Evolutionary conservation across 257 asterid species (phyloP).

Genomic region (Voacanga thouarsii): DNA sequence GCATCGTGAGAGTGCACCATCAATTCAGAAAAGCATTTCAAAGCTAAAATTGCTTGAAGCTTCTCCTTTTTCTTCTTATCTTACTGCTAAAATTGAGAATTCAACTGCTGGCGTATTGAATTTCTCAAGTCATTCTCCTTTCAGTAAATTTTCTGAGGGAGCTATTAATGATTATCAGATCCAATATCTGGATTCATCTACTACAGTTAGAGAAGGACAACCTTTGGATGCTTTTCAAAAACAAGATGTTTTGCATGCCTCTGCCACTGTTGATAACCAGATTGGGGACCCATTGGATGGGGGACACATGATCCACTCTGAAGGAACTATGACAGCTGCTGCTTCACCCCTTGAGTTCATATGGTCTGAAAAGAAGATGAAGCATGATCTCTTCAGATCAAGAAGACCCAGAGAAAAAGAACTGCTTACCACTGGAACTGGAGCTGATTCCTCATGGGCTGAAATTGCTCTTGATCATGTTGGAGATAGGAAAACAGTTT

Average conservation of each 20-base stretch:
- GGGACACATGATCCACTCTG: constrained; percentile 31
- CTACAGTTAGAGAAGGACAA: constrained; percentile 23
- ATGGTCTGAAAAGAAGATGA: constrained; percentile 34
- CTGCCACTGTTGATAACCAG: constrained; percentile 21
- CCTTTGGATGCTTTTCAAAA: constrained; percentile 25
- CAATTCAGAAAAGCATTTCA: constrained; percentile 76
- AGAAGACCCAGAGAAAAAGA: constrained; percentile 33
- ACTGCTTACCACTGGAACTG: constrained; percentile 33
- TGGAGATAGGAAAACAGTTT: constrained; percentile 33
- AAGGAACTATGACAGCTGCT: constrained; percentile 25
- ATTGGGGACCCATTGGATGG: constrained; percentile 23
- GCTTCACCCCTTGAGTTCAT: constrained; percentile 48
- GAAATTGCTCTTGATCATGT: constrained; percentile 28
- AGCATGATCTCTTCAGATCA: constrained; percentile 31
- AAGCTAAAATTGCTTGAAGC: constrained; percentile 63
- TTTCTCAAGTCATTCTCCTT: constrained; percentile 45
- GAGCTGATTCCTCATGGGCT: constrained; percentile 47
- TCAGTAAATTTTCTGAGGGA: constrained; percentile 30
- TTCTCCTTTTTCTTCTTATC: constrained; percentile 55
- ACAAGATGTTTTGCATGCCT: constrained; percentile 27
- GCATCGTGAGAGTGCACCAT: constrained; percentile 38
- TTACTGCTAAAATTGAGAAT: constrained; percentile 50
- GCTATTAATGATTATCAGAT: constrained; percentile 9
- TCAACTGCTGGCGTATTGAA: constrained; percentile 42
- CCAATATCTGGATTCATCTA: constrained; percentile 11